Percentiles rank a stretch among this genome's conserved stretches.
Evolutionary conservation across 345 rosid genomes (phyloP).

Genomic region (Eucalyptus sp.): DNA sequence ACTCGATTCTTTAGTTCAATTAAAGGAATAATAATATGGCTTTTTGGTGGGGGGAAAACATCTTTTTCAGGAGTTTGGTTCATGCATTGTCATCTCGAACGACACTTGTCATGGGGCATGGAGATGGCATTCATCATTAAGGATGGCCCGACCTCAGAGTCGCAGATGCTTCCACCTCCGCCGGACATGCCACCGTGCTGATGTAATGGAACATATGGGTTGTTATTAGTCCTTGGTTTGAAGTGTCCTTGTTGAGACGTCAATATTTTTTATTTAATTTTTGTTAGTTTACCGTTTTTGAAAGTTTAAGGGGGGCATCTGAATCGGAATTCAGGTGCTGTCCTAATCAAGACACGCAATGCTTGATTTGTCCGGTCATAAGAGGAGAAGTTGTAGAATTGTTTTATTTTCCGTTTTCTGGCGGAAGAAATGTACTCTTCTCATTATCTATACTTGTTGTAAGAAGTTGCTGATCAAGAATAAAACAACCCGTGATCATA

Average conservation of each 20-base stretch:
- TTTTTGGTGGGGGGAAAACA: background rate
- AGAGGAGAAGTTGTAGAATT: background rate
- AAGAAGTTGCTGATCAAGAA: background rate
- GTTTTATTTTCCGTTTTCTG: background rate
- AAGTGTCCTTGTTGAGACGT: background rate
- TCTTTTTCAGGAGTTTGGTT: conserved; percentile 25
- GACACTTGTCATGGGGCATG: conserved; percentile 32
- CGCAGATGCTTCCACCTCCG: conserved; percentile 17
- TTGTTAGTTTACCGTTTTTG: background rate
- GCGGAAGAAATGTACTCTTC: background rate
- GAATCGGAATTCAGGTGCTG: background rate
- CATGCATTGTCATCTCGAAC: conserved; percentile 35
- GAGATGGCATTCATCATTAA: conserved; percentile 20
- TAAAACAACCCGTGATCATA: background rate
- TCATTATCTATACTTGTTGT: background rate
- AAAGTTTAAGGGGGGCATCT: background rate
- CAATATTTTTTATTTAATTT: background rate
- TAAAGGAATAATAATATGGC: background rate
- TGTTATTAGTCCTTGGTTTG: background rate
- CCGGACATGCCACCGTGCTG: conserved; percentile 23
- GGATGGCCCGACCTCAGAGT: conserved; percentile 2
- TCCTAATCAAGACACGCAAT: background rate
- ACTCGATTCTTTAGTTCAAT: background rate
- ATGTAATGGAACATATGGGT: background rate
- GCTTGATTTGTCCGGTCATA: background rate